These are phyloP conservation scores for Acorus gramineus DNA, from an alignment of 106 monocot species.

Conservation along the genomic window DNA sequence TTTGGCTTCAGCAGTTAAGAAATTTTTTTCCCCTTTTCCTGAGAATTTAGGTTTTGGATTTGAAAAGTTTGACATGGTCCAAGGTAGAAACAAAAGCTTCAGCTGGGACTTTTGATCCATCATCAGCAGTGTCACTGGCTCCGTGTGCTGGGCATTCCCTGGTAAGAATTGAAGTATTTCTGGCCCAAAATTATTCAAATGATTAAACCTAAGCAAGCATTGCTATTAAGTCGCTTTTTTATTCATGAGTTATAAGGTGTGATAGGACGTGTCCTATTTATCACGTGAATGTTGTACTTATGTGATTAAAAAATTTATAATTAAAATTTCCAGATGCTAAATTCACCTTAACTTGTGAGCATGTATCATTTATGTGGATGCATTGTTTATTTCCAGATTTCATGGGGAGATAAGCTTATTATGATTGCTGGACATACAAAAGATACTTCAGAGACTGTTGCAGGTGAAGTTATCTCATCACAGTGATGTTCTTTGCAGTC, in stretches of 20 bases:
- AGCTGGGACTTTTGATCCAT: constrained; percentile 27
- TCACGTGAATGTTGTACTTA: no score
- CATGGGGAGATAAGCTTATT: constrained; percentile 81
- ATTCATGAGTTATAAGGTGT: no score
- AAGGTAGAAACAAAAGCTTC: constrained; percentile 59
- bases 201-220: no score
- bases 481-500: no score
- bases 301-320: no score
- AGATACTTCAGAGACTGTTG: constrained; percentile 81
- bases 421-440: constrained; percentile 92
- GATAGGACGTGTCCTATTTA: no score
- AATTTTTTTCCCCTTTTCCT: not conserved
- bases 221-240: no score
- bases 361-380: no score
- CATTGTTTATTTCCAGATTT: constrained; percentile 38
- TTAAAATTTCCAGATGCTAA: no score
- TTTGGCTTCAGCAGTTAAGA: no score
- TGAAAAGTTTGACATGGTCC: constrained; percentile 88
- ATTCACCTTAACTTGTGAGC: no score
- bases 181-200: not conserved
- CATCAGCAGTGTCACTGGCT: constrained; percentile 13
- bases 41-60: constrained; percentile 65
- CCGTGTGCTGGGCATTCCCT: constrained; percentile 97
- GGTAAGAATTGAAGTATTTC: constrained; percentile 29
- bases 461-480: constrained; percentile 30